These are phyloP conservation scores for Chionographis japonica DNA, from an alignment of 106 monocot genomes.

Conservation along the genomic window DNA sequence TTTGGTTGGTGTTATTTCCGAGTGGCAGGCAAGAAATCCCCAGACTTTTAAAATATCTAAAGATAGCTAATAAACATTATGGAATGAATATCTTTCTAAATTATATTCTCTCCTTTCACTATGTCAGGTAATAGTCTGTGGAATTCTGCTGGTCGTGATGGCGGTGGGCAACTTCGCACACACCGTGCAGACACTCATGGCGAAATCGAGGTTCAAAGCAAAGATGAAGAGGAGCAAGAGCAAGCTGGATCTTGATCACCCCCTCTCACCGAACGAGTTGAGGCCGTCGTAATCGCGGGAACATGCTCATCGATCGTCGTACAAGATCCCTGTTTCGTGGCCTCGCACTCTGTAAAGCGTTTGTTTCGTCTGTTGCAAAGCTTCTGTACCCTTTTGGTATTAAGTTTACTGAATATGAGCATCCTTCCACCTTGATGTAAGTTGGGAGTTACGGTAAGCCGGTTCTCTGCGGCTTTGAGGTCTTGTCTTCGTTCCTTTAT, in stretches of 20 bases:
- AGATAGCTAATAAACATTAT: neutral
- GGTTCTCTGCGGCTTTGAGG: too few species aligned
- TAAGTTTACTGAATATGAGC: too few species aligned
- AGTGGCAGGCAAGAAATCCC: slow-evolving; percentile 41
- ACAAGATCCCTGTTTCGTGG: too few species aligned
- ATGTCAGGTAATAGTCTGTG: slow-evolving; percentile 72
- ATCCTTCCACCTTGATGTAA: too few species aligned
- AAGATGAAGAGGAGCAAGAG: slow-evolving; percentile 74
- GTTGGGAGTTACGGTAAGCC: too few species aligned
- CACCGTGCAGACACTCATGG: slow-evolving; percentile 77
- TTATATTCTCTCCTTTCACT: neutral
- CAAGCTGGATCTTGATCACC: slow-evolving; percentile 51
- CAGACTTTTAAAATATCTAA: too few species aligned
- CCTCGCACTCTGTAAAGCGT: too few species aligned
- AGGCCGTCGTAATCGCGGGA: neutral
- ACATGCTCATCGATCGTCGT: neutral
- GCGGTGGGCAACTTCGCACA: slow-evolving; percentile 89
- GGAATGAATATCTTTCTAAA: neutral
- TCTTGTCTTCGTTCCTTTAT: too few species aligned
- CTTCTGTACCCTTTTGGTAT: too few species aligned
- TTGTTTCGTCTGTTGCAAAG: too few species aligned
- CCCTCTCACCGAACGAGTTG: neutral
- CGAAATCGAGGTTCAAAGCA: slow-evolving; percentile 80
- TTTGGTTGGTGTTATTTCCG: slow-evolving; percentile 24
- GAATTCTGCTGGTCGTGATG: slow-evolving; percentile 78